Evolutionary conservation across 352 stramenopile genomes (phyloP), one percentile per base, ranked within the genome.

Genomic region (Thraustotheca clavata): DNA sequence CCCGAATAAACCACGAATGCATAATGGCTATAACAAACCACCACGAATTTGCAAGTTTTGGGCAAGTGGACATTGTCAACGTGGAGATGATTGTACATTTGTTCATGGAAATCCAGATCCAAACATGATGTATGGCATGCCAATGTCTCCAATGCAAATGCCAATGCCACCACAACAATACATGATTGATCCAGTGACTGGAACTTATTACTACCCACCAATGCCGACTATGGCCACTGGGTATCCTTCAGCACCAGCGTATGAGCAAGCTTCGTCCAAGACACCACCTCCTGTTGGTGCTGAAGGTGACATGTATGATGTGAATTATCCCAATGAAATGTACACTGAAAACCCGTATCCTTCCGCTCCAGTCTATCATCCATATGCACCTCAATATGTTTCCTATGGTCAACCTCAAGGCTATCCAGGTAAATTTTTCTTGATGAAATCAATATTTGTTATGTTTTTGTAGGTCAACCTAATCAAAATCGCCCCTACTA

Each of bases 21-120:
- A 52, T 16, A 18, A 27, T 22, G 14, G n/a, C n/a, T 55, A 65
- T 32, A 38, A 22, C 18, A 55, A 65, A 20, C 27, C 27, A 26
- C 57, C 57, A 1, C 57, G 57, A 29, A 27, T 49, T 31, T 65
- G 57, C 57, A 65, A 65, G 41, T 65, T 54, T 36, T 65, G 57
- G 57, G 22, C 47, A 16, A 65, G 46, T 39, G 57, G 57, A 9
- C 38, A 65, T n/a, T 65, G 57, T 33, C 57, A 65, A 8, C 46
- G 47, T n/a, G 57, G 57, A 29, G 38, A 65, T 18, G 57, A 65
- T 31, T 65, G 57, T 32, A 43, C 27, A 14, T 65, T 65, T 26
- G 31, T 65, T 32, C 57, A 65, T 33, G 57, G 38, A 20, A 52
- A 52, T 18, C 43, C n/a, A 31, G 43, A 52, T 11, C 43, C 31